phyloP scores from a whole-genome alignment of 2,329 filamentous ascomycete genomes.

The Sordariomycetes sp. region DNA sequence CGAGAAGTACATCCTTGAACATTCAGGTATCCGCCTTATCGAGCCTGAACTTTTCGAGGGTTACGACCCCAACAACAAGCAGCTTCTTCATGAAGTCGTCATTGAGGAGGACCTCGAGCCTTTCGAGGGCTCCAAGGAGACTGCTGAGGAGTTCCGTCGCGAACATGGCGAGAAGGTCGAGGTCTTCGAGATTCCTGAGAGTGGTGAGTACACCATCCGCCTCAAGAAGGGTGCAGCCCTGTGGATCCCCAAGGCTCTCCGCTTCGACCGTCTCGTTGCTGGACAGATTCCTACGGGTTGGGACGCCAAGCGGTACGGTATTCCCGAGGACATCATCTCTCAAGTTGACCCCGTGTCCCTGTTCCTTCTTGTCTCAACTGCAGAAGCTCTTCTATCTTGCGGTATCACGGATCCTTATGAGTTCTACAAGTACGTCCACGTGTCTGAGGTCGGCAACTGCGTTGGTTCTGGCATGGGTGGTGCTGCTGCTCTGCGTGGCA shows the following conservation, averaged over 20 bases:
- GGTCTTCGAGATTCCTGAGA: conserved; percentile 89
- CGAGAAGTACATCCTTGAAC: conserved; percentile 92
- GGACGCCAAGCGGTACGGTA: conserved; percentile 92
- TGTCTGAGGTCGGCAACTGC: conserved; percentile 97
- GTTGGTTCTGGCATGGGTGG: conserved; percentile 98
- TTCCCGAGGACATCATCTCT: conserved; percentile 94
- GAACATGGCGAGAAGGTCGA: conserved; percentile 97
- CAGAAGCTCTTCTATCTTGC: conserved; percentile 79
- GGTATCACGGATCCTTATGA: conserved; percentile 99
- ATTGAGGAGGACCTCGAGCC: conserved; percentile 96
- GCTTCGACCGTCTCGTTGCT: conserved; percentile 94
- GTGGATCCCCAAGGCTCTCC: conserved; percentile 92
- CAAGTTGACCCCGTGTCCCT: conserved; percentile 96
- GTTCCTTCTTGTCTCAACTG: conserved; percentile 88
- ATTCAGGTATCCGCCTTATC: conserved; percentile 94
- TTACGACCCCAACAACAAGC: conserved; percentile 98
- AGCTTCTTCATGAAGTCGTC: conserved; percentile 93
- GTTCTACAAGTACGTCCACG: conserved; percentile 99
- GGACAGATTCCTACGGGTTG: conserved; percentile 95
- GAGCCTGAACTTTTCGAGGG: conserved; percentile 95
- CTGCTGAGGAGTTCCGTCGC: conserved; percentile 91
- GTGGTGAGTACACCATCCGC: conserved; percentile 88
- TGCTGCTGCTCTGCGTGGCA: conserved; percentile 81
- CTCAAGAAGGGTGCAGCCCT: conserved; percentile 93
- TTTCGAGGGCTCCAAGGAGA: conserved; percentile 96